Conservation (phyloP, 129 eudicot genomes). For the Flaveria trinervia region DNA sequence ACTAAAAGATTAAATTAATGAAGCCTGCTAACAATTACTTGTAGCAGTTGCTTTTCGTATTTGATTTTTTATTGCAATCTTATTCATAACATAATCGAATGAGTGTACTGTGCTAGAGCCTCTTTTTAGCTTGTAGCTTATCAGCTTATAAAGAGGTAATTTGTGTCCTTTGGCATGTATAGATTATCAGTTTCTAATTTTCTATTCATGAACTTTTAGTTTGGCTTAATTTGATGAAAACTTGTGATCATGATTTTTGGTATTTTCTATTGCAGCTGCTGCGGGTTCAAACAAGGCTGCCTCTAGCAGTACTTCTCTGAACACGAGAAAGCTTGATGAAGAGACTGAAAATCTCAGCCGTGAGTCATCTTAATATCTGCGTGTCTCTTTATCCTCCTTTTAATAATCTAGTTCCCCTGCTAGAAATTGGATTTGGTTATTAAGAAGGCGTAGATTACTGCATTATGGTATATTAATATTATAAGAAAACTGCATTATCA, state of each 20-base stretch:
- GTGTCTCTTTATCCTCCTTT: not conserved
- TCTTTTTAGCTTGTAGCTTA: not conserved
- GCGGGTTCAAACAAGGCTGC: conserved; percentile 87
- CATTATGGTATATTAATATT: not conserved
- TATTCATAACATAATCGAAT: not conserved
- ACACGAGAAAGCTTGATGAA: conserved; percentile 88
- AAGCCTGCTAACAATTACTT: not conserved
- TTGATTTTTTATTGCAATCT: not conserved
- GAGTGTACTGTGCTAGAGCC: not conserved
- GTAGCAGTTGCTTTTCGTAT: not conserved
- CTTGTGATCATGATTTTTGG: not conserved
- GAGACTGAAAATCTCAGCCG: conserved; percentile 83
- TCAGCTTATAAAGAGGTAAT: not conserved
- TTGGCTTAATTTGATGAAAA: not conserved
- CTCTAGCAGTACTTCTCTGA: conserved; percentile 77
- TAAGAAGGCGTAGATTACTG: not conserved
- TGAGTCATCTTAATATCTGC: conserved; percentile 39
- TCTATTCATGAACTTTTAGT: not conserved
- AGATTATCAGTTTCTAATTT: not conserved
- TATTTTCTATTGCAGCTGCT: conserved; percentile 44
- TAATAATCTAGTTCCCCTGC: not conserved
- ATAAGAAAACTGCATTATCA: not conserved
- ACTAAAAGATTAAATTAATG: not conserved
- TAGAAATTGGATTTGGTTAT: not conserved
- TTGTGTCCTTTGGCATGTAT: not conserved